These are phyloP conservation scores for Neophaeococcomyces mojaviensis DNA, from an alignment of 2,329 filamentous ascomycete species.

Conservation along the genomic window DNA sequence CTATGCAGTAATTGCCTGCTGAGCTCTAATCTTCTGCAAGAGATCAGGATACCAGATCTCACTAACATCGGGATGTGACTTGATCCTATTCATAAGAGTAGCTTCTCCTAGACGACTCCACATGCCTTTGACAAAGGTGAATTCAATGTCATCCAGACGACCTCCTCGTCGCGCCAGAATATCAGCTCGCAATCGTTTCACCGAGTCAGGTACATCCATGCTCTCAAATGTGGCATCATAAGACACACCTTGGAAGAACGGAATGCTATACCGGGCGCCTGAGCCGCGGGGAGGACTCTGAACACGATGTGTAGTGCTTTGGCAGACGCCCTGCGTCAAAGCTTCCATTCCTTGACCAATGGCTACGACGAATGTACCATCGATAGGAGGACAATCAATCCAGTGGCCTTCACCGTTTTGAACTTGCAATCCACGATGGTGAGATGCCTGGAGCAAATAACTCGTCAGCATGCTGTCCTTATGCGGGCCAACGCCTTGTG, in stretches of 20 bases:
- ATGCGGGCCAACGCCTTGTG: conserved; percentile 63
- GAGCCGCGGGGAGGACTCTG: conserved; percentile 62
- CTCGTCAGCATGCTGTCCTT: conserved; percentile 79
- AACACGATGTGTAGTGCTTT: conserved; percentile 74
- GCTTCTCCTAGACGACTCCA: conserved; percentile 68
- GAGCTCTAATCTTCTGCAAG: conserved; percentile 47
- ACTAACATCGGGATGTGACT: conserved; percentile 80
- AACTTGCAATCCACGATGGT: conserved; percentile 71
- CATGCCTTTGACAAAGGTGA: conserved; percentile 68
- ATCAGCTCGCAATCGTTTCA: conserved; percentile 54
- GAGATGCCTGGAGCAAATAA: conserved; percentile 71
- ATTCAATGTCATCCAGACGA: conserved; percentile 69
- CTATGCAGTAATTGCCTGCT: conserved; percentile 38
- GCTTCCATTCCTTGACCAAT: conserved; percentile 85
- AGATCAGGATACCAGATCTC: conserved; percentile 68
- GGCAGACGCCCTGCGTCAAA: conserved; percentile 73
- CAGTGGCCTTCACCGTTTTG: conserved; percentile 71
- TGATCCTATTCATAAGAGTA: conserved; percentile 74
- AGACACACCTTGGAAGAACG: conserved; percentile 82
- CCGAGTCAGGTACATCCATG: conserved; percentile 59
- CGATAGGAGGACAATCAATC: conserved; percentile 73
- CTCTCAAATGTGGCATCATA: conserved; percentile 73
- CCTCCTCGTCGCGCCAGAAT: conserved; percentile 46
- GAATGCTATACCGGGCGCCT: conserved; percentile 69
- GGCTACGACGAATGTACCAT: conserved; percentile 73